Percentiles rank a stretch among this genome's conserved stretches.
Evolutionary conservation across 257 asterid species (phyloP).

Genomic region (Phtheirospermum japonicum): DNA sequence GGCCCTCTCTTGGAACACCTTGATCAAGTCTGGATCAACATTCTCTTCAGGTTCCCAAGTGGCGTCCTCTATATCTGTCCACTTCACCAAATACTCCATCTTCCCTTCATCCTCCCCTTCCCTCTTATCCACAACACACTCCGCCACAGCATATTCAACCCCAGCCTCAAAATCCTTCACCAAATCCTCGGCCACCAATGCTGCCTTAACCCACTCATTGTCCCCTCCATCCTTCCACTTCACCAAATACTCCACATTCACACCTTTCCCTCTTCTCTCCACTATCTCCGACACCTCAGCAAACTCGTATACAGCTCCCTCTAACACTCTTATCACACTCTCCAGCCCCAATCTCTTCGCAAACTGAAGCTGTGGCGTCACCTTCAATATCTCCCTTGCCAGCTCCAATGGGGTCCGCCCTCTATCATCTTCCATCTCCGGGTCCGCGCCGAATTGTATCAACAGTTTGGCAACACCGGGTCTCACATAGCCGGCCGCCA

Average conservation of each 20-base stretch:
- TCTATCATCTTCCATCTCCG: constrained; percentile 54
- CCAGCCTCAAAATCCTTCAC: constrained; percentile 81
- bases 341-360: constrained; percentile 82
- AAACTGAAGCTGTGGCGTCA: constrained; percentile 76
- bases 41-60: constrained; percentile 94
- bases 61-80: constrained; percentile 80
- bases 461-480: constrained; percentile 66
- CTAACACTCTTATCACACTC: constrained; percentile 52
- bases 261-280: constrained; percentile 86
- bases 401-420: constrained; percentile 70
- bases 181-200: constrained; percentile 63
- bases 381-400: constrained; percentile 62
- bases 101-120: constrained; percentile 50
- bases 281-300: constrained; percentile 77
- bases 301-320: constrained; percentile 72
- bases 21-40: constrained; percentile 67
- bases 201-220: constrained; percentile 82
- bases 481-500: constrained; percentile 84
- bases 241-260: constrained; percentile 68
- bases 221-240: constrained; percentile 83
- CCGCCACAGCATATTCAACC: constrained; percentile 87
- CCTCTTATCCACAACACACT: constrained; percentile 52
- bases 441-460: constrained; percentile 61
- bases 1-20: constrained; percentile 43
- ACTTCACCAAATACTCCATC: constrained; percentile 72